Conservation (phyloP, 257 asterid genomes). For the Scutellaria minor region DNA sequence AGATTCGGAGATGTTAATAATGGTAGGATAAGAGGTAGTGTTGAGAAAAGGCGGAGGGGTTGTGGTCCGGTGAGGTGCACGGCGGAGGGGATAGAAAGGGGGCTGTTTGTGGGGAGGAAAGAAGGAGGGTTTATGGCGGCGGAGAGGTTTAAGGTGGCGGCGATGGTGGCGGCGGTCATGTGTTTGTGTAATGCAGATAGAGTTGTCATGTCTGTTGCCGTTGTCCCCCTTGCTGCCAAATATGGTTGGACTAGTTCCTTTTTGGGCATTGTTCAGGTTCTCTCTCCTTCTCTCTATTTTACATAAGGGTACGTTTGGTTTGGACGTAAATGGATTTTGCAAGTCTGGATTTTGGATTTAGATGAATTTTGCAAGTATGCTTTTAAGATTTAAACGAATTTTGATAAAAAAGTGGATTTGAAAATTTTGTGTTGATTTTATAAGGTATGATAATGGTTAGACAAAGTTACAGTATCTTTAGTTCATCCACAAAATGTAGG, state of each 20-base stretch:
- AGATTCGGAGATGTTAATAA: conserved; percentile 10
- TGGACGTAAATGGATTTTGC: no score
- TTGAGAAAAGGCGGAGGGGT: conserved; percentile 32
- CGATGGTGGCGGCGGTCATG: conserved; percentile 86
- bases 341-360: no score
- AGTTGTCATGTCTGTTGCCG: conserved; percentile 97
- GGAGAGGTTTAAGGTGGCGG: conserved; percentile 91
- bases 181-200: conserved; percentile 93
- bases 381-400: no score
- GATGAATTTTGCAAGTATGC: background rate
- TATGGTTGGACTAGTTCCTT: conserved; percentile 84
- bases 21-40: conserved; percentile 26
- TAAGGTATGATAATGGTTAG: no score
- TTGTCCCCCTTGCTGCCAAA: conserved; percentile 90
- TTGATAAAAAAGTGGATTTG: no score
- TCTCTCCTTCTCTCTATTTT: background rate
- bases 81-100: conserved; percentile 81
- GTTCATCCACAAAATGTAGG: no score
- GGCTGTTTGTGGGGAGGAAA: conserved; percentile 54
- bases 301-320: no score
- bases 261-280: conserved; percentile 93
- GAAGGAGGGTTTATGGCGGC: conserved; percentile 60
- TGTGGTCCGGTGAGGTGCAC: conserved; percentile 52
- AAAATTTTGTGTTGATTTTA: no score
- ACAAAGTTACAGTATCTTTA: no score